Evolutionary conservation across 495 filamentous ascomycete genomes (phyloP), one percentile per base, ranked within the genome.

Genomic region (Xylaria telfairii): DNA sequence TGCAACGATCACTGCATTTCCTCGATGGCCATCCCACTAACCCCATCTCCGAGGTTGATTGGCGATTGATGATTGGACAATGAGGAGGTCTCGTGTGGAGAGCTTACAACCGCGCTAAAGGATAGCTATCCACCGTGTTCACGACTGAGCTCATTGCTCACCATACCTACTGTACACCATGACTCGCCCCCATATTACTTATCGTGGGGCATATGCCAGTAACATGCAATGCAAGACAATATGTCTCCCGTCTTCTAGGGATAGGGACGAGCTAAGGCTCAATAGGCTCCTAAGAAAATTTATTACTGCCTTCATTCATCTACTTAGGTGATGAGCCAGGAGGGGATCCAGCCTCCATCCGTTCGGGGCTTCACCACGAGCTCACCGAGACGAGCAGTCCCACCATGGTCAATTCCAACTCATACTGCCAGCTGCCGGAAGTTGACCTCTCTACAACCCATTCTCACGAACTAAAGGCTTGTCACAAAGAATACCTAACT

Each of bases 21-120:
- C 10, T 15, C 1, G 51, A 24, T 19, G 19, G 4, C 47, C 26
- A 21, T 42, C 17, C 17, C n/a, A 15, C 24, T 41, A 8, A 34
- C 21, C 51, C 47, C 26, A 17, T 68, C 26, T 2, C 42, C 44
- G 47, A 34, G 57, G 53, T 21, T 28, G 54, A 59, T 59, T 59
- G 67, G 12, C 3, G 57, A 8, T 39, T 34, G 46, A 37, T 56
- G 57, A 69, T 69, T 69, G 67, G 67, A 32, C 46, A 63, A 53
- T 34, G 8, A 51, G 4, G 57, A 28, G 32, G 34, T 32, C 32
- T 17, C n/a, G n/a, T 69, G 34, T 69, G 67, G 67, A 44, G 65
- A 67, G 65, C 65, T 67, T 24, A 24, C 15, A 28, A 28, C 34
- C 12, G 26, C 65, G 66, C 66, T 68, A 59, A 15, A 15, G 21